Evolutionary conservation across 1,284 basidiomycete species (phyloP), one percentile per base, ranked within the genome.

Genomic region (Caloboletus firmus): DNA sequence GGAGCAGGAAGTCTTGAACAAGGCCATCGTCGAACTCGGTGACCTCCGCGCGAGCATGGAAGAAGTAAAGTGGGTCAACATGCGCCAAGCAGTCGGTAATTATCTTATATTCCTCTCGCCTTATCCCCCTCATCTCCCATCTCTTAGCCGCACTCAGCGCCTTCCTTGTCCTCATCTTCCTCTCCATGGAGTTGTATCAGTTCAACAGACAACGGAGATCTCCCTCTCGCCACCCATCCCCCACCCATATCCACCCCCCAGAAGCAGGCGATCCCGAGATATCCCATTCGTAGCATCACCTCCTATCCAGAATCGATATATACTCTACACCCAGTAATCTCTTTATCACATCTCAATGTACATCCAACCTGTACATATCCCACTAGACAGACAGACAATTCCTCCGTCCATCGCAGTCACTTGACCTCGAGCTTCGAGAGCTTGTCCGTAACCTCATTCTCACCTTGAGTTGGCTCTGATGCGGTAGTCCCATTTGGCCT

Each of bases 11-110:
- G 75, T 95, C 44, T 79, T 94, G 66, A 93, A 92, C 72, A 93
- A 93, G 70, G 85, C 90, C 41, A 85, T 94, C 30, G 87, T 97
- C 56, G 81, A 79, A 20, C 76, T 96, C 26, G 91, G 92, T 53
- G 95, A 97, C 64, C 79, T 96, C 42, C 83, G 92, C 20, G 91
- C 92, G 2, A 85, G 84, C 58, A 90, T 95, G 57, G 93, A 96
- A 70, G 87, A 91, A 63, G 86, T 89, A 30, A 93, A 91, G 69
- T 96, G 93, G 94, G 87, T 94, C 63, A 93, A 93, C 51, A 93
- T 93, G 76, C 82, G 91, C 45, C 84, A 89, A 55, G 87, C 91
- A 49, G 91, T 95, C 61, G 77, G 92, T 92, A 61, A 74, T 85
- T 80, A 22, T 20, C 44, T 0, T 26, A 4, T 18, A 11, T 43